phyloP scores from a whole-genome alignment of 768 basidiomycete genomes.

The Mycena filopes region DNA sequence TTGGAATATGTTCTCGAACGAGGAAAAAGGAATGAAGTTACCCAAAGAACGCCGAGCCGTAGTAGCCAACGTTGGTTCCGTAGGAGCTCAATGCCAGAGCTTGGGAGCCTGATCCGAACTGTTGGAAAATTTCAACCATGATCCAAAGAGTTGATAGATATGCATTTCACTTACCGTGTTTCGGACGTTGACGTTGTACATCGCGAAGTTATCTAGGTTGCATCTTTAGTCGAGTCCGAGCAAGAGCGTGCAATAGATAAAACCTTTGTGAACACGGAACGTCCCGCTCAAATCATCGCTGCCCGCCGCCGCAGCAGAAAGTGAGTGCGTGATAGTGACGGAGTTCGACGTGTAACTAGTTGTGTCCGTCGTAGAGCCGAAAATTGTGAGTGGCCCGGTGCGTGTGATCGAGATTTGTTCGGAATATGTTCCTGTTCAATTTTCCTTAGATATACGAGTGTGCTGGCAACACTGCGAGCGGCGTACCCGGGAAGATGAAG shows the following conservation, averaged over 20 bases:
- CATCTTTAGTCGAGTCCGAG: too few relatives aligned
- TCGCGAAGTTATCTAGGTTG: slow-evolving; percentile 37
- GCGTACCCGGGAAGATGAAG: slow-evolving; percentile 36
- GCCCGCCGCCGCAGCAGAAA: slow-evolving; percentile 41
- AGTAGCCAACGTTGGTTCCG: slow-evolving; percentile 41
- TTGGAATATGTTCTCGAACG: too few relatives aligned
- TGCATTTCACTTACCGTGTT: slow-evolving; percentile 39
- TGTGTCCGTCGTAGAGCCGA: slow-evolving; percentile 40
- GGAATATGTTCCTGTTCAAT: slow-evolving; percentile 33
- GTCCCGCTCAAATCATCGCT: slow-evolving; percentile 44
- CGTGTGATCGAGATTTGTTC: slow-evolving; percentile 38
- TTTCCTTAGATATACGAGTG: too few relatives aligned
- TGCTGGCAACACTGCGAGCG: too few relatives aligned
- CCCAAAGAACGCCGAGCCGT: slow-evolving; percentile 39
- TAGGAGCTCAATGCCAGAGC: slow-evolving; percentile 42
- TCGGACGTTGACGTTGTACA: slow-evolving; percentile 46
- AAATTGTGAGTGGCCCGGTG: slow-evolving; percentile 25
- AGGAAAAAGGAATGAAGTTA: not conserved
- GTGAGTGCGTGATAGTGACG: slow-evolving; percentile 41
- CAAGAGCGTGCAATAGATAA: too few relatives aligned
- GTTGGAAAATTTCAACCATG: not conserved
- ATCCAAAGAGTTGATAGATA: not conserved
- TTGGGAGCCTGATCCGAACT: slow-evolving; percentile 39
- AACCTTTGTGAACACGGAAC: slow-evolving; percentile 41
- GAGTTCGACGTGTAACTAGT: slow-evolving; percentile 41